Evolutionary conservation across 805 yeast genomes (phyloP).

Genomic region (Saccharomycopsis microspora): DNA sequence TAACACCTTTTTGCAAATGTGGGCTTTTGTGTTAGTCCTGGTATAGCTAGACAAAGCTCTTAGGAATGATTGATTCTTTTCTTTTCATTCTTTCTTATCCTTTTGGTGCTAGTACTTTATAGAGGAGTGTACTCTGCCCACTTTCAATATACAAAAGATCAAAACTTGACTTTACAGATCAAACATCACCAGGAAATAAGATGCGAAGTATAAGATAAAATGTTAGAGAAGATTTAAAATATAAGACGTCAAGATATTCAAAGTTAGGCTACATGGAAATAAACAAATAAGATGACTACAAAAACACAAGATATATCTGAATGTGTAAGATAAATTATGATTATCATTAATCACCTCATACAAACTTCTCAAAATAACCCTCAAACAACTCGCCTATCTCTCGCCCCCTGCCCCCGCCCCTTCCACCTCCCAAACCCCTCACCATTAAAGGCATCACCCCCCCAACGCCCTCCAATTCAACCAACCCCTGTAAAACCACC

Average conservation of each 20-base stretch:
- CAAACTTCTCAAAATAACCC: neutral
- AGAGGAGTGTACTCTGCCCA: too few relatives aligned
- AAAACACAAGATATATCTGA: too few relatives aligned
- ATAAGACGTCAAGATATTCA: neutral
- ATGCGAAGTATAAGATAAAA: neutral
- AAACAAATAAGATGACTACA: too few relatives aligned
- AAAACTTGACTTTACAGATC: too few relatives aligned
- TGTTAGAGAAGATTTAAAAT: neutral
- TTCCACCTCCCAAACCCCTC: neutral
- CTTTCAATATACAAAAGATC: too few relatives aligned
- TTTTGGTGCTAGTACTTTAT: too few relatives aligned
- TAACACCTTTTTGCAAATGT: too few relatives aligned
- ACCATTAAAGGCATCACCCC: conserved; percentile 12
- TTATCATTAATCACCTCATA: neutral
- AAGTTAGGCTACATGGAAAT: neutral
- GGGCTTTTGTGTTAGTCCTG: too few relatives aligned
- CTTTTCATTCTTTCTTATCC: too few relatives aligned
- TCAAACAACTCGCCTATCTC: conserved; percentile 1
- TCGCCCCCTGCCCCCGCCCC: too few relatives aligned
- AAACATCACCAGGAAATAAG: neutral
- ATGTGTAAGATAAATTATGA: neutral
- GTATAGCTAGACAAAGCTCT: too few relatives aligned
- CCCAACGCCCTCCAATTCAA: conserved; percentile 17
- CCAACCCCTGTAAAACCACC: conserved; percentile 33
- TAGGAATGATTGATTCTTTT: too few relatives aligned